Evolutionary conservation across 257 asterid species (phyloP), one percentile per base, ranked within the genome.

Genomic region (Scutellaria galericulata): DNA sequence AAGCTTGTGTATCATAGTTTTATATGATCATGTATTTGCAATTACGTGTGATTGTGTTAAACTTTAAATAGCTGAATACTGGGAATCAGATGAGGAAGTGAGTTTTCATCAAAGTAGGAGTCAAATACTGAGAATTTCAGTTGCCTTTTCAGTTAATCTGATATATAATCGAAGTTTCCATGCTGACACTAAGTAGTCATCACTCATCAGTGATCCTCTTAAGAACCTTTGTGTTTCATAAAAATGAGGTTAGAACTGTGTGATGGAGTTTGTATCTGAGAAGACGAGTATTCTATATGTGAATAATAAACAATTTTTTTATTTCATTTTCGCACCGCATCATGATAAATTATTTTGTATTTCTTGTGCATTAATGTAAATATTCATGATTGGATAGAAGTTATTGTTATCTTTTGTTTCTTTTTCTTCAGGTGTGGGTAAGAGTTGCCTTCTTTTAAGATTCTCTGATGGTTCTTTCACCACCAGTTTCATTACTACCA

Each of bases 391-490:
- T 72, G 48, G 14, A 12, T 60, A 24, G 41, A 27, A 44, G 58
- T 48, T 60, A 67, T 68, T 6, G 52, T 41, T 27, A 27, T 47
- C 31, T 64, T 54, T 7, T 60, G 6, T 39, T 48, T 15, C 66
- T 76, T 59, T 54, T 15, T 70, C 41, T 67, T 60, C 84, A 87
- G 93, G 93, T 79, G 93, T 87, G 86, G 97, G 97, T 83, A 92
- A 92, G 91, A 92, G 98, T 90, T 92, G 98, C 90, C 96, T 92
- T 68, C 98, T 92, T 79, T 83, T 92, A 79, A 92, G 98, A 82
- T 92, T 92, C 87, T 92, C 98, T 7, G 98, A 92, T 86, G 98
- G 98, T 74, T 92, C 98, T 83, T 92, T 92, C 90, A 92, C 98
- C 31, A 92, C 98, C 84, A 92, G 98, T 87, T 92, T 92, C 88